Conservation (phyloP, 345 rosid species). For the Streptanthus diversifolius region DNA sequence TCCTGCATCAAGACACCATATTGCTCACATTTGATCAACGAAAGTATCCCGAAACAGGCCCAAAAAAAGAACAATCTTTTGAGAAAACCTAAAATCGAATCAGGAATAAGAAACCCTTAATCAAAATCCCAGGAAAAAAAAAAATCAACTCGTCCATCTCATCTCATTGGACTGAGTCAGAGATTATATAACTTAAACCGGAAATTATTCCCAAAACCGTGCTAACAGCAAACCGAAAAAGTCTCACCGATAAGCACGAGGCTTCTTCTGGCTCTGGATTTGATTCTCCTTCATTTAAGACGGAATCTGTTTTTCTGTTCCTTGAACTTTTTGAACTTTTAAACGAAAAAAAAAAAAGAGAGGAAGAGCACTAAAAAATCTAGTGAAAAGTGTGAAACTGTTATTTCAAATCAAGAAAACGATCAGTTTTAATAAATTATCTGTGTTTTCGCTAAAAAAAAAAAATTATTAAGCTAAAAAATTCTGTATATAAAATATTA, state of each 20-base stretch:
- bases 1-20: constrained; percentile 10
- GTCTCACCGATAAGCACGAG: constrained; percentile 21
- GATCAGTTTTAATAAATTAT: too few relatives aligned
- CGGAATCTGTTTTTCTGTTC: background rate
- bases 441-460: too few relatives aligned
- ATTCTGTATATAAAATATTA: too few relatives aligned
- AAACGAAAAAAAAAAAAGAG: background rate
- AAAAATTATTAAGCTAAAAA: too few relatives aligned
- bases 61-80: background rate
- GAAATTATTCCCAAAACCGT: background rate
- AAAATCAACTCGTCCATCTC: background rate
- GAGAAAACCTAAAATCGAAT: background rate
- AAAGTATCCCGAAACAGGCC: background rate
- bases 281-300: background rate
- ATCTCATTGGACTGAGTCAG: background rate
- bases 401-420: too few relatives aligned
- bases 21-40: background rate
- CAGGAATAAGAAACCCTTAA: background rate
- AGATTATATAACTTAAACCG: constrained; percentile 13
- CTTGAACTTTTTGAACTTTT: background rate
- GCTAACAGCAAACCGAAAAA: background rate
- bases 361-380: too few relatives aligned
- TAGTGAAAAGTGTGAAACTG: too few relatives aligned
- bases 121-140: background rate
- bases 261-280: background rate